Evolutionary conservation across 305 asterid species (phyloP).

Genomic region (Fraxinus albicans): DNA sequence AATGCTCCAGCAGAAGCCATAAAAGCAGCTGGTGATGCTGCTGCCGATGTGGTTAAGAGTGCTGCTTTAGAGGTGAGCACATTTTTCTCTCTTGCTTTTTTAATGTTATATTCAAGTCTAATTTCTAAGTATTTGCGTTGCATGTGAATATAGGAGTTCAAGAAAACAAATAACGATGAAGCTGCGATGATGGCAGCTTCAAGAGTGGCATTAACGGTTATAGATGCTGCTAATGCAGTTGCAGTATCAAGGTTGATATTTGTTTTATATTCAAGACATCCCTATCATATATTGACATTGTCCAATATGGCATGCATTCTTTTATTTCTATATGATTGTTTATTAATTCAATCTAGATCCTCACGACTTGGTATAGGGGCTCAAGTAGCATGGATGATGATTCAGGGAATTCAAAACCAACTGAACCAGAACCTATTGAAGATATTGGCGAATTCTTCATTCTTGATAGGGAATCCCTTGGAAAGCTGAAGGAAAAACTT

Average conservation of each 20-base stretch:
- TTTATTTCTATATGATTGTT: slow-evolving; percentile 7
- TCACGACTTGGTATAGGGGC: slow-evolving; percentile 43
- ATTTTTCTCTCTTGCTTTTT: slow-evolving; percentile 23
- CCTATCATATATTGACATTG: no score
- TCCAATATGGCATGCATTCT: no score
- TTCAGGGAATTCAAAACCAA: slow-evolving; percentile 47
- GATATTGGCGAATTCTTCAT: slow-evolving; percentile 62
- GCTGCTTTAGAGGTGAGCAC: slow-evolving; percentile 85
- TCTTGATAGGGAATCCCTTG: slow-evolving; percentile 65
- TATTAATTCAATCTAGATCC: slow-evolving; percentile 13
- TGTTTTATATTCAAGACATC: slow-evolving; percentile 18
- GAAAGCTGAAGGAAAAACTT: slow-evolving; percentile 82
- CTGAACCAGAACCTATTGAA: slow-evolving; percentile 55
- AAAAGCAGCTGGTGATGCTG: slow-evolving; percentile 96
- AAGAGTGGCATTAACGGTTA: slow-evolving; percentile 81
- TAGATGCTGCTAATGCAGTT: slow-evolving; percentile 87
- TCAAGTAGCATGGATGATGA: slow-evolving; percentile 51
- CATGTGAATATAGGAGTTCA: slow-evolving; percentile 58
- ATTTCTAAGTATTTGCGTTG: slow-evolving; percentile 17
- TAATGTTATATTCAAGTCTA: slow-evolving; percentile 8
- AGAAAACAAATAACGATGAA: slow-evolving; percentile 75
- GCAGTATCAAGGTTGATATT: slow-evolving; percentile 63
- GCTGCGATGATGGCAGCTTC: slow-evolving; percentile 93
- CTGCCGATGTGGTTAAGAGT: slow-evolving; percentile 93
- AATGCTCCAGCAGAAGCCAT: slow-evolving; percentile 87